phyloP scores from a whole-genome alignment of 2,329 filamentous ascomycete genomes.

The Microdochium trichocladiopsis region DNA sequence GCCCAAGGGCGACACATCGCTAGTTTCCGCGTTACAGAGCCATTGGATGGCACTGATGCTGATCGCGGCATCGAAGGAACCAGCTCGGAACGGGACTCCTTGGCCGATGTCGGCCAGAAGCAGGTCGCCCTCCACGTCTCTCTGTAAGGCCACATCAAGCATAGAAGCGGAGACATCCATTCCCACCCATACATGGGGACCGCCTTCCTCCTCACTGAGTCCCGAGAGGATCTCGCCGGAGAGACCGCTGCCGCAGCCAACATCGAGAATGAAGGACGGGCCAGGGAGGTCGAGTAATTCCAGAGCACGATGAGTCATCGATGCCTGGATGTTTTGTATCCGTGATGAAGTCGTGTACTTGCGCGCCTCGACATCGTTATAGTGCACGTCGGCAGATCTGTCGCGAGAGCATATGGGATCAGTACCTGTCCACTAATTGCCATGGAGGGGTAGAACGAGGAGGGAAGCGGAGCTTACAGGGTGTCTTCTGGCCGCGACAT shows the following conservation, averaged over 20 bases:
- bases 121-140: conserved; percentile 90
- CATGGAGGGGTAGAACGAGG: conserved; percentile 5
- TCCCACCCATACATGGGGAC: conserved; percentile 92
- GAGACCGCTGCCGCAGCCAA: conserved; percentile 93
- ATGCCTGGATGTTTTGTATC: conserved; percentile 90
- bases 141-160: conserved; percentile 88
- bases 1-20: conserved; percentile 73
- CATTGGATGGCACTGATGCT: conserved; percentile 96
- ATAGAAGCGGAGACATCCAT: conserved; percentile 96
- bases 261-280: conserved; percentile 85
- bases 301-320: conserved; percentile 90
- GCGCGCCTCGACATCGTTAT: conserved; percentile 89
- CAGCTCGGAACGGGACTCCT: conserved; percentile 86
- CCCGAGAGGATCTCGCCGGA: conserved; percentile 87
- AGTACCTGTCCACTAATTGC: conserved; percentile 7
- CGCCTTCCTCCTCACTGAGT: conserved; percentile 61
- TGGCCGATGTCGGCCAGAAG: conserved; percentile 93
- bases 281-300: conserved; percentile 75
- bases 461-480: conserved; percentile 50
- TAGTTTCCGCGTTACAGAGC: conserved; percentile 92
- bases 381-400: conserved; percentile 93
- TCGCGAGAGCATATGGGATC: conserved; percentile 15
- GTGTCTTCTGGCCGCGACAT: conserved; percentile 98
- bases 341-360: conserved; percentile 97
- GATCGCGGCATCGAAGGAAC: conserved; percentile 90